Conservation (phyloP, 1,139 yeast species). For the Nadsonia starkeyi-henricii region DNA sequence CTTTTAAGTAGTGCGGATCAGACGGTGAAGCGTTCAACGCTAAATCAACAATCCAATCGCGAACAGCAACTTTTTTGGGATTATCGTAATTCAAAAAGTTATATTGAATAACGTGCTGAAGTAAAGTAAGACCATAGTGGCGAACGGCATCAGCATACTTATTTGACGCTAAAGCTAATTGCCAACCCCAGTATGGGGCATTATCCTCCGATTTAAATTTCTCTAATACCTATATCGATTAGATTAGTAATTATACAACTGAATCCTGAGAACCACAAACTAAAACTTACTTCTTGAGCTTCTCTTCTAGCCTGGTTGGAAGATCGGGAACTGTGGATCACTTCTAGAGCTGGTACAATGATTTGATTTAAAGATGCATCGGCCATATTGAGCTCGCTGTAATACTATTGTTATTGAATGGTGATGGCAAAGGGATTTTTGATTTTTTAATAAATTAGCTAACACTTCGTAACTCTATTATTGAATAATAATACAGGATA, state of each 20-base stretch:
- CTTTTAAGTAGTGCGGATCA: conserved; percentile 85
- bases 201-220: conserved; percentile 62
- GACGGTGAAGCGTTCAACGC: conserved; percentile 41
- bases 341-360: conserved; percentile 61
- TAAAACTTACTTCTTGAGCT: conserved; percentile 26
- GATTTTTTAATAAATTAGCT: no score
- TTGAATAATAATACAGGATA: no score
- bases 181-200: conserved; percentile 89
- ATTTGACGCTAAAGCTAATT: conserved; percentile 54
- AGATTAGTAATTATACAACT: background rate
- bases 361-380: conserved; percentile 22
- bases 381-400: conserved; percentile 18
- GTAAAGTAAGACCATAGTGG: conserved; percentile 75
- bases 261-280: background rate
- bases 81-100: conserved; percentile 44
- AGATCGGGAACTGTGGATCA: conserved; percentile 63
- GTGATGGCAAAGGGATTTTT: no score
- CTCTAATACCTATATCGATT: conserved; percentile 41
- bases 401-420: no score
- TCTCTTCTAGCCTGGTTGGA: conserved; percentile 34
- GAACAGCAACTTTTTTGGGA: conserved; percentile 54
- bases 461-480: no score
- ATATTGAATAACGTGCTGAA: conserved; percentile 55
- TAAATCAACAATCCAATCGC: conserved; percentile 75
- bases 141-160: conserved; percentile 59